Base-by-base conservation (phyloP, 305 asterid genomes). In the Ilex paraguariensis region DNA sequence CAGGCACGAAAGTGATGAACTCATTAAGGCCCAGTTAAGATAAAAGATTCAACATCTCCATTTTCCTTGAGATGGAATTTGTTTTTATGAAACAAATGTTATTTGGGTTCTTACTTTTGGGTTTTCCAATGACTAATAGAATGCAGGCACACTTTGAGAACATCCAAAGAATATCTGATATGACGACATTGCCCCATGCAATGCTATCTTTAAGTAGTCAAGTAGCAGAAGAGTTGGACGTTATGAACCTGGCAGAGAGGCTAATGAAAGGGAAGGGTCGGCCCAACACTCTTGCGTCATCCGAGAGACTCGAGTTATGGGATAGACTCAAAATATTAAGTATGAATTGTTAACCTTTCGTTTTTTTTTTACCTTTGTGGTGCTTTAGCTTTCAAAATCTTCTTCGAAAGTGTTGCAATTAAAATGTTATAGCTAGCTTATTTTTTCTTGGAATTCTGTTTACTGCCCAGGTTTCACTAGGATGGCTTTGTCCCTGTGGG, bases 291-390 rank as follows among this genome's bases (percentile, higher is more conserved):
- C 77, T 93, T 8, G 80, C 88, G 48, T 69, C 79, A 59, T 59
- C 77, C 6, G 85, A 93, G 86, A 93, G 90, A 79, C 87, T 85
- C 66, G 97, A 90, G 74, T 78, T 93, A 66, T 93, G 97, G 99
- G 91, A 90, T 64, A 74, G 78, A 66, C 96, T 93, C 66, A 90
- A 93, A 75, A 77, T 83, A 72, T 77, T 83, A 71, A 90, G 99
- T 93, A 80, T 54, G 92, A 56, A 65, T 52, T 16, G n/a, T 16
- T 52, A 0, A 52, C 6, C 2, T 14, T 52, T 16, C 1, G 6
- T 52, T 6, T 17, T 52, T 17, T n/a, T 52, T 3, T 7, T 52
- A 16, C 11, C 31, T 52, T 3, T 65, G 12, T 55, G 49, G 33
- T 54, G 11, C n/a, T 39, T 1, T 11, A 3, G 36, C 14, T 16